A percentile compares a stretch with the other conserved stretches of the same genome.
phyloP scores from a whole-genome alignment of 2,329 filamentous ascomycete genomes.

The Curvularia eragrostidis region DNA sequence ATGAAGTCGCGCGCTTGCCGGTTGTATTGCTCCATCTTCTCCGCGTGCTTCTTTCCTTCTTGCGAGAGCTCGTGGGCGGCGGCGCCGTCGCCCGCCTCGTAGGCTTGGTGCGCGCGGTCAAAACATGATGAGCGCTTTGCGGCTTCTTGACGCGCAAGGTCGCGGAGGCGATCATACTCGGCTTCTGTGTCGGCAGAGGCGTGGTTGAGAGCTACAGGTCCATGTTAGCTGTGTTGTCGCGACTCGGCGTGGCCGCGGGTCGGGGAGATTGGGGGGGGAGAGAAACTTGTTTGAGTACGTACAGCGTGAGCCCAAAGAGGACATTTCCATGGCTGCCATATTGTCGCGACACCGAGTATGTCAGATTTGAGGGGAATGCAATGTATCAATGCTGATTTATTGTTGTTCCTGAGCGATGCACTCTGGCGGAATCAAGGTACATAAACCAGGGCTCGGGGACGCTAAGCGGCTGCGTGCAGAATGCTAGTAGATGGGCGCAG shows the following conservation, averaged over 20 bases:
- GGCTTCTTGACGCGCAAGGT: conserved; percentile 81
- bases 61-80: conserved; percentile 83
- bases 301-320: conserved; percentile 47
- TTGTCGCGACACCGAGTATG: conserved; percentile 20
- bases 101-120: conserved; percentile 73
- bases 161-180: conserved; percentile 91
- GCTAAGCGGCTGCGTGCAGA: conserved; percentile 28
- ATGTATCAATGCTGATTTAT: conserved; percentile 19
- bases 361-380: conserved; percentile 5
- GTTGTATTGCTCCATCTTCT: conserved; percentile 87
- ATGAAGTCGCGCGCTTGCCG: conserved; percentile 91
- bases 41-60: conserved; percentile 83
- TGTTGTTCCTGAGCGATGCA: conserved; percentile 21
- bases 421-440: conserved; percentile 5
- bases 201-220: conserved; percentile 44
- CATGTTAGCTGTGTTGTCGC: conserved; percentile 7
- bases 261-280: background rate
- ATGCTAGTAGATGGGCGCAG: conserved; percentile 29
- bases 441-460: conserved; percentile 20
- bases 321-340: conserved; percentile 45
- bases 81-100: conserved; percentile 80
- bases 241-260: background rate
- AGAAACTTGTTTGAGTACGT: conserved; percentile 11
- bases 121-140: conserved; percentile 79
- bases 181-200: conserved; percentile 62